Evolutionary conservation across 148 eudicot genomes (phyloP).

Genomic region (Arbutus unedo): DNA sequence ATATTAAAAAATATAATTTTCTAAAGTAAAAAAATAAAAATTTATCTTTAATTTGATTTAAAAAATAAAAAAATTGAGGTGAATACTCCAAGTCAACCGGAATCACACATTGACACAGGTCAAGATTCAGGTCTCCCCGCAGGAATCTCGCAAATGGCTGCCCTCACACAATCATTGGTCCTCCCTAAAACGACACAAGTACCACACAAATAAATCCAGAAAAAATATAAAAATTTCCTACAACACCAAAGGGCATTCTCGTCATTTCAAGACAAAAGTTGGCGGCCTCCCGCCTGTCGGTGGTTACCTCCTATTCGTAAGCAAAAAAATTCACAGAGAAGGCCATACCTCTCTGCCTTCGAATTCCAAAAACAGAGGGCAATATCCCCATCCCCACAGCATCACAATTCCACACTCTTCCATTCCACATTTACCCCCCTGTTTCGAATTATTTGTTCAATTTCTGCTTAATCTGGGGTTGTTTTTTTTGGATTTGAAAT

Average conservation of each 20-base stretch:
- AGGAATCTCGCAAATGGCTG: constrained; percentile 5
- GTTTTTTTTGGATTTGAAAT: not conserved
- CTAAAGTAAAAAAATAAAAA: too few species aligned
- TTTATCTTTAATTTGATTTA: too few species aligned
- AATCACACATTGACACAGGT: too few species aligned
- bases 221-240: not conserved
- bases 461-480: not conserved
- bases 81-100: too few species aligned
- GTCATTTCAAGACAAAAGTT: not conserved
- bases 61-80: too few species aligned
- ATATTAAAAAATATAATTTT: too few species aligned
- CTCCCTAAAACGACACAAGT: not conserved
- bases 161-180: not conserved
- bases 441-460: not conserved
- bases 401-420: not conserved
- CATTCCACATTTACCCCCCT: not conserved
- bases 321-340: too few species aligned
- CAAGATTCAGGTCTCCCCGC: constrained; percentile 5
- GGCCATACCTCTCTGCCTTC: constrained; percentile 7
- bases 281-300: not conserved
- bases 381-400: not conserved
- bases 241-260: not conserved
- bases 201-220: not conserved
- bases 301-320: not conserved
- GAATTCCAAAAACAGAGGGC: not conserved